Evolutionary conservation across 768 basidiomycete species (phyloP).

Genomic region (Trametes meyenii): DNA sequence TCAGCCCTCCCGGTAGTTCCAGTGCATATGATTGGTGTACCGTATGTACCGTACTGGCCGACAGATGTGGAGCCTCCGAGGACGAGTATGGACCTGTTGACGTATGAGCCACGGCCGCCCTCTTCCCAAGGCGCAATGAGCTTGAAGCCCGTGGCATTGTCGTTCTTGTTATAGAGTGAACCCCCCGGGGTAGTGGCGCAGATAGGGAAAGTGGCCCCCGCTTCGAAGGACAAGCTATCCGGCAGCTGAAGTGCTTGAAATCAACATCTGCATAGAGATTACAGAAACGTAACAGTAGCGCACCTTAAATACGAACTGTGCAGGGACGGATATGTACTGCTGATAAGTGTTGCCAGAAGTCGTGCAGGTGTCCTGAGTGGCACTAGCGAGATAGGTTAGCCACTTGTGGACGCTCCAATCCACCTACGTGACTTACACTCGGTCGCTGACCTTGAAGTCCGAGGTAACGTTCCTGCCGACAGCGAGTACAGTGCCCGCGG

Average conservation of each 20-base stretch:
- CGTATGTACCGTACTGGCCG: conserved; percentile 32
- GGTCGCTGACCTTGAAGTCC: conserved; percentile 41
- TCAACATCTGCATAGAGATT: background rate
- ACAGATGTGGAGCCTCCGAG: conserved; percentile 34
- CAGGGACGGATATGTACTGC: conserved; percentile 32
- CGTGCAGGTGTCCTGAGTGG: background rate
- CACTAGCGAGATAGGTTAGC: background rate
- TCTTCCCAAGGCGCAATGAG: conserved; percentile 30
- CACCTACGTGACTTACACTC: conserved; percentile 34
- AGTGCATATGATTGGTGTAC: background rate
- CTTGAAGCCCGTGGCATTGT: background rate
- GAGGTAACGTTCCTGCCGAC: conserved; percentile 40
- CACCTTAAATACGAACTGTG: conserved; percentile 32
- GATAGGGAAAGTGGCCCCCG: conserved; percentile 46
- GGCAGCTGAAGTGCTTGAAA: conserved; percentile 36
- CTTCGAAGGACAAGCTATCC: conserved; percentile 39
- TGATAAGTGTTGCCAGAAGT: conserved; percentile 26
- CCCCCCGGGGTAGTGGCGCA: conserved; percentile 41
- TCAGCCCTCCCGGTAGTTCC: no score
- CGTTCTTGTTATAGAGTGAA: conserved; percentile 36
- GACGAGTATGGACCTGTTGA: conserved; percentile 31
- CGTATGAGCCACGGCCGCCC: conserved; percentile 25
- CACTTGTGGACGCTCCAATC: background rate
- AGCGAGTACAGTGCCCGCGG: conserved; percentile 42
- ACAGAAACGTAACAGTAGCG: background rate